phyloP scores from a whole-genome alignment of 441 rosid species.

The Adansonia madagascariensis region DNA sequence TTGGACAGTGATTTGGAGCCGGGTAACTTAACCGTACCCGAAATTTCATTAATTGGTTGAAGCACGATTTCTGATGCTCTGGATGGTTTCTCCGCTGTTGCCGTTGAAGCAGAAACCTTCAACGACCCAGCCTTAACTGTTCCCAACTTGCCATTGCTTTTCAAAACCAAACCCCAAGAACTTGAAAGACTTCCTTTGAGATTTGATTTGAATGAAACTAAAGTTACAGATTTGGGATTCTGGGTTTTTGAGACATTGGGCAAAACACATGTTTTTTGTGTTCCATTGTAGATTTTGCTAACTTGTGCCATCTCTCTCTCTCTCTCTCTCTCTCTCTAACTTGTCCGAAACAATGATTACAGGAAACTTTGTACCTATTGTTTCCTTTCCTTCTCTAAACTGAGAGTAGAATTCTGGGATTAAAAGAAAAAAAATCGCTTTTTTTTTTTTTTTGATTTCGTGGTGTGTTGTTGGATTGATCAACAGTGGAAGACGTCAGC shows the following conservation, averaged over 20 bases:
- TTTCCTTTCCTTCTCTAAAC: background rate
- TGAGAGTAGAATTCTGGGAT: constrained; percentile 15
- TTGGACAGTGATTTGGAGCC: constrained; percentile 95
- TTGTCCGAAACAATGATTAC: background rate
- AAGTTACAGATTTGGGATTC: constrained; percentile 34
- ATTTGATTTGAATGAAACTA: constrained; percentile 47
- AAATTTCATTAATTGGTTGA: constrained; percentile 85
- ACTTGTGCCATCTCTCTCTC: constrained; percentile 58
- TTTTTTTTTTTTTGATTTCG: background rate
- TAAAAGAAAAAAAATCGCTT: background rate
- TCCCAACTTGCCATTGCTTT: constrained; percentile 29
- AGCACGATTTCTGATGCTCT: constrained; percentile 71
- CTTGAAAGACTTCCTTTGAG: constrained; percentile 20
- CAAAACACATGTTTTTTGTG: constrained; percentile 36
- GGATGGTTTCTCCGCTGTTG: constrained; percentile 67
- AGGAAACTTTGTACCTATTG: background rate
- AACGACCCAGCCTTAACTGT: constrained; percentile 30
- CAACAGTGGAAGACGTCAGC: background rate
- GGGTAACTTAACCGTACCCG: constrained; percentile 80
- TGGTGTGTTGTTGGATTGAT: constrained; percentile 32
- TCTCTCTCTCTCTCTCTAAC: background rate
- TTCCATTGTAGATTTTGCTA: constrained; percentile 50
- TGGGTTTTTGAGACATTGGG: constrained; percentile 39
- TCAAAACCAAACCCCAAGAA: constrained; percentile 40
- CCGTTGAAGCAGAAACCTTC: constrained; percentile 64